phyloP scores from a whole-genome alignment of 225 moss, liverwort and hornwort genomes.

The Polytrichum formosum region DNA sequence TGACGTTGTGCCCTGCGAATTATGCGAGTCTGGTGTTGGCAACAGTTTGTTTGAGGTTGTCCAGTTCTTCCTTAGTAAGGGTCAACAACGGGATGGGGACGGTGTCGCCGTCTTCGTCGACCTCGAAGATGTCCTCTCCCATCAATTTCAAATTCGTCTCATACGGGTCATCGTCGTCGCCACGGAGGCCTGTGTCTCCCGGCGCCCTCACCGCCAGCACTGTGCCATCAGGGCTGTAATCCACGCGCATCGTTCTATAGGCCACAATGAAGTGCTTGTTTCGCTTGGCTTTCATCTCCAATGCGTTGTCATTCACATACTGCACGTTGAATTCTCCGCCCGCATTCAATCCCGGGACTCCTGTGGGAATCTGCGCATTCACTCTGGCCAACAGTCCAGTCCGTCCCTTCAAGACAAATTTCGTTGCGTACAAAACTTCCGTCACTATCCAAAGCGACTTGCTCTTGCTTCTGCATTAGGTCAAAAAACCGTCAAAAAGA shows the following conservation, averaged over 20 bases:
- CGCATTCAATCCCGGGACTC: constrained; percentile 4
- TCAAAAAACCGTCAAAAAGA: not conserved
- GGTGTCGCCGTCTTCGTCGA: constrained; percentile 3
- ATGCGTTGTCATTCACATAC: not conserved
- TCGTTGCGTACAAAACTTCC: constrained; percentile 22
- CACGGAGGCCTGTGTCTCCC: constrained; percentile 11
- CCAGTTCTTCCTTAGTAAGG: constrained; percentile 6
- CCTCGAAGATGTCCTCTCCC: constrained; percentile 20
- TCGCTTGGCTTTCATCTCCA: constrained; percentile 13
- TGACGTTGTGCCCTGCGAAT: not conserved
- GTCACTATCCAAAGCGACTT: constrained; percentile 28
- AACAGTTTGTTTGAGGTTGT: not conserved
- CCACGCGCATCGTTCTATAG: constrained; percentile 27
- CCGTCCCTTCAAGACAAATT: constrained; percentile 9
- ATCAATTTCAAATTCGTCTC: constrained; percentile 3
- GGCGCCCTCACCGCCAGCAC: not conserved
- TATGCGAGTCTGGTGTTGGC: not conserved
- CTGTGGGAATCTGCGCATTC: not conserved
- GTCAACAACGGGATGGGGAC: constrained; percentile 7
- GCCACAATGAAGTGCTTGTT: constrained; percentile 18
- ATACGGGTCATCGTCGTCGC: constrained; percentile 9
- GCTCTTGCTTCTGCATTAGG: not conserved
- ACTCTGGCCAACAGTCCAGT: not conserved
- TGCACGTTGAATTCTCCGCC: constrained; percentile 5
- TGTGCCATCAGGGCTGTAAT: constrained; percentile 14